Conservation (phyloP, 2,329 filamentous ascomycete species). For the Cercospora sp. region DNA sequence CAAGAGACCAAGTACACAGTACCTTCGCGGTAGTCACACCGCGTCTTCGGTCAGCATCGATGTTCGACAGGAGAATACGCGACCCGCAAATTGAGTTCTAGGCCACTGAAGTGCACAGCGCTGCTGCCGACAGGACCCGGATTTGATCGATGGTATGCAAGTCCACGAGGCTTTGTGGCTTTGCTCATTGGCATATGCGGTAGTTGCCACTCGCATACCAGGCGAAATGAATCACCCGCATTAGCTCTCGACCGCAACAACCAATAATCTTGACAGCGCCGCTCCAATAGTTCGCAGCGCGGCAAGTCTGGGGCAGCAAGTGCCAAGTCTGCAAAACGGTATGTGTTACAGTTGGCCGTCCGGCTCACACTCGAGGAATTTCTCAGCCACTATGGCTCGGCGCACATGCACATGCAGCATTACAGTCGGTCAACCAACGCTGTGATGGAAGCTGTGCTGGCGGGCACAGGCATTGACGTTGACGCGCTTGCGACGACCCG, state of each 20-base stretch:
- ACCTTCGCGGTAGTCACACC: not conserved
- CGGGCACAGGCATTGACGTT: conserved; percentile 23
- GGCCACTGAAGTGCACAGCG: not conserved
- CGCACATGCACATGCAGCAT: not conserved
- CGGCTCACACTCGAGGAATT: conserved; percentile 3
- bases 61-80: conserved; percentile 9
- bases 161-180: conserved; percentile 6
- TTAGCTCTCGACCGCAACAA: not conserved
- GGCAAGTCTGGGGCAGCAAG: not conserved
- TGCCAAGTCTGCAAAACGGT: conserved; percentile 12
- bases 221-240: conserved; percentile 8
- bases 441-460: conserved; percentile 19
- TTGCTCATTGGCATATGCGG: not conserved
- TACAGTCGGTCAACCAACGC: conserved; percentile 11
- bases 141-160: conserved; percentile 2
- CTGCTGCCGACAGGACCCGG: not conserved
- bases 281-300: not conserved
- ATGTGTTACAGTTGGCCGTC: conserved; percentile 11
- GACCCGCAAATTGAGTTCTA: conserved; percentile 6
- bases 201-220: conserved; percentile 5
- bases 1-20: not conserved
- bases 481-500: conserved; percentile 16
- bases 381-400: conserved; percentile 7
- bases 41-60: not conserved
- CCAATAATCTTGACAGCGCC: not conserved